phyloP scores from a whole-genome alignment of 176 grass and related monocot genomes.

The Themeda triandra region DNA sequence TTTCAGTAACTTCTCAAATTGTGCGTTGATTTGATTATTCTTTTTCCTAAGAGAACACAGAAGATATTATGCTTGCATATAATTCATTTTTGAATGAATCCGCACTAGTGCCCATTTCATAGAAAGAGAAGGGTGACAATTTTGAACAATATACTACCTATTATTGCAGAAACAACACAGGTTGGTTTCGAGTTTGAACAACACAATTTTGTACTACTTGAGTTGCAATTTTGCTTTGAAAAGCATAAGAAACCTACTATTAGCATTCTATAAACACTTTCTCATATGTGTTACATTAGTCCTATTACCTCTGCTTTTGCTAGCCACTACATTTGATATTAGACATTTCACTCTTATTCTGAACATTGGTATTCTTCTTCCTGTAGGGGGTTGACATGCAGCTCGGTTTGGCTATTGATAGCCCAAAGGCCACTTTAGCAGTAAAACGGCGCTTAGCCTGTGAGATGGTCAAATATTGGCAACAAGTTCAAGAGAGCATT shows the following conservation, averaged over 20 bases:
- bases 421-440: constrained; percentile 88
- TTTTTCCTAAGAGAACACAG: background rate
- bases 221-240: background rate
- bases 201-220: background rate
- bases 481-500: constrained; percentile 81
- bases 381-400: constrained; percentile 87
- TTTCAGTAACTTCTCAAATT: background rate
- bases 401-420: constrained; percentile 96
- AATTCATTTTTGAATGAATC: background rate
- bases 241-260: constrained; percentile 16
- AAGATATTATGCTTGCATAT: background rate
- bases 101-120: background rate
- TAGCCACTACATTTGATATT: background rate
- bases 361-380: constrained; percentile 8
- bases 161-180: background rate
- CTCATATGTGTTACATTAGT: background rate
- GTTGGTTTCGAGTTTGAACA: background rate
- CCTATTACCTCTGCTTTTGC: background rate
- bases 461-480: constrained; percentile 97
- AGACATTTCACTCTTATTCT: background rate
- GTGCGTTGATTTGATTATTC: background rate
- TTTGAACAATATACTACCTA: background rate
- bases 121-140: background rate
- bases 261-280: background rate
- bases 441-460: constrained; percentile 96